Evolutionary conservation across 1,284 basidiomycete genomes (phyloP), one percentile per base, ranked within the genome.

Genomic region (Lentinula novae-zelandiae): DNA sequence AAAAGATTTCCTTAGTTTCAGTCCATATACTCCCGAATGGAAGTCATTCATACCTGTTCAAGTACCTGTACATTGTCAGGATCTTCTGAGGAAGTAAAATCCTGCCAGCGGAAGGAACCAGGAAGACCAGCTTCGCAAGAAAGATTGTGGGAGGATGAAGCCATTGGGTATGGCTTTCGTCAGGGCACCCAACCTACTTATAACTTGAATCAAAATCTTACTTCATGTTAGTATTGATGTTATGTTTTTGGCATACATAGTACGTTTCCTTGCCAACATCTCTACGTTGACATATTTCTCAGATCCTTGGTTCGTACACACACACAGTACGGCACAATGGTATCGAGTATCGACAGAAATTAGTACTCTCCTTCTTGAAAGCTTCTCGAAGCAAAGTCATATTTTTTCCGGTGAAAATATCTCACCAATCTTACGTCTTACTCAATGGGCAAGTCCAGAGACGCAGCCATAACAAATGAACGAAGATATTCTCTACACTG

Each of bases 211-310:
- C 6, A 39, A 46, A 27, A 39, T 33, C 34, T 42, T 12, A 33
- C n/a, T 15, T 39, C 7, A 42, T 40, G 27, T 58, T 31, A 48
- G n/a, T 20, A 17, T 44, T 8, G 13, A 39, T 39, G 12, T 15
- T 39, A 31, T 40, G 38, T n/a, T 13, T 38, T 13, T 31, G 33
- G 27, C 27, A n/a, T 15, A 12, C 36, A 4, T 20, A 8, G 42
- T 34, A 17, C 0, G 57, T 58, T 58, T 15, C 57, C 57, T 58
- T 58, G 57, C 57, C 57, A 40, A 58, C 57, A 44, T 58, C 12
- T n/a, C 34, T 40, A 20, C 22, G 7, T 40, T 12, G 33, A 42
- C 38, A 42, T 55, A 0, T 38, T 38, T 8, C 42, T n/a, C 31
- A 12, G 40, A 56, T 20, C 46, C 33, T 33, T 22, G 5, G 33